These are phyloP conservation scores for Alternaria sp. DNA, from an alignment of 2,329 filamentous ascomycete species.

Conservation along the genomic window DNA sequence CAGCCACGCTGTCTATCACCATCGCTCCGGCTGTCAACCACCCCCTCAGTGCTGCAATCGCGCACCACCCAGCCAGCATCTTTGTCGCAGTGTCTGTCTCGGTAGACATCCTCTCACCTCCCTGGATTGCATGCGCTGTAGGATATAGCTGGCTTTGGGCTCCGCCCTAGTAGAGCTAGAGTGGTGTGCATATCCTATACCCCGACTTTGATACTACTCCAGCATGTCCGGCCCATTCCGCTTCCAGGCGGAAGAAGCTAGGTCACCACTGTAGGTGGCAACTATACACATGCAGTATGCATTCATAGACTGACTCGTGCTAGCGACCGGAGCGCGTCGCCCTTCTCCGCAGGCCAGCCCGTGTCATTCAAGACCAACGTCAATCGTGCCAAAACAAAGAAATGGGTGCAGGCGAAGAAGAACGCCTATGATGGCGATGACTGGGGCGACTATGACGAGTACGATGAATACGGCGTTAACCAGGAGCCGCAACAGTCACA, in stretches of 20 bases:
- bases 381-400: conserved; percentile 87
- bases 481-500: conserved; percentile 53
- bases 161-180: conserved; percentile 20
- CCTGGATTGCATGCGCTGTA: conserved; percentile 28
- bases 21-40: conserved; percentile 1
- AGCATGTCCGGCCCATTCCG: conserved; percentile 53
- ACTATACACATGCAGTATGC: not conserved
- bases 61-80: not conserved
- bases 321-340: conserved; percentile 41
- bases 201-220: conserved; percentile 6
- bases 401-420: conserved; percentile 91
- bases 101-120: not conserved
- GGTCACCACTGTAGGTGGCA: conserved; percentile 50
- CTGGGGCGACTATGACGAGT: conserved; percentile 76
- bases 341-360: conserved; percentile 49
- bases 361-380: conserved; percentile 83
- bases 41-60: conserved; percentile 4
- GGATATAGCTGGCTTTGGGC: conserved; percentile 21
- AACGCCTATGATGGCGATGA: conserved; percentile 92
- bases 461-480: conserved; percentile 64
- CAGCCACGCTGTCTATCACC: conserved; percentile 10
- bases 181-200: conserved; percentile 7
- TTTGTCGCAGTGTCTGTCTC: not conserved
- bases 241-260: conserved; percentile 46
- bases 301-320: conserved; percentile 20